Base-by-base conservation (phyloP, 2,329 filamentous ascomycete species). In the Zalaria sp. region DNA sequence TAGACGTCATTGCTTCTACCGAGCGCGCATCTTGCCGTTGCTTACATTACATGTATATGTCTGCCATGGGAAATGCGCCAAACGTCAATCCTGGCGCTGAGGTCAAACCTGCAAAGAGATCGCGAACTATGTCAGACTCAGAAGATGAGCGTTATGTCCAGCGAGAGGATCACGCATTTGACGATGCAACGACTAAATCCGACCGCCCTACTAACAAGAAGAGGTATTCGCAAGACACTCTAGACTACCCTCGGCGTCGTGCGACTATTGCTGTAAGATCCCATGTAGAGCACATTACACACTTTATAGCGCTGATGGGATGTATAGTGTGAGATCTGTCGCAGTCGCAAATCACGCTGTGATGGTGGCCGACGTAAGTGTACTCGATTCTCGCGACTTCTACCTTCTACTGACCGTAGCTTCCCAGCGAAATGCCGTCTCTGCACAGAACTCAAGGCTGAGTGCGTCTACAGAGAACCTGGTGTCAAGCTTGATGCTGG, bases 401-500 rank as follows among this genome's bases (percentile, higher is more conserved):
- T n/a, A 25, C 25, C 2, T 3, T 7, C 7, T 31, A n/a, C 32
- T 25, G 18, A 40, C 7, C 6, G 5, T 11, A 18, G 4, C 5
- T 35, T 9, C 6, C 79, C 84, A 51, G 84, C 84, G 36, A 89
- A 87, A 60, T 91, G 84, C 65, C 82, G 85, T 59, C 76, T 91
- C 31, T 91, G 84, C 62, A 78, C 80, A 6, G 84, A 89, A 57
- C 68, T 89, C 34, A 82, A 83, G 42, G 84, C 83, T 36, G 82
- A 89, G 48, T 91, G 84, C 60, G 73, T 88, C 49, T 91, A 91
- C 59, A 75, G 84, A 48, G 84, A 91, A 57, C 84, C 84, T 5
- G 83, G 83, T 3, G 84, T 89, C 66, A 91, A 91, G 63, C 73
- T 91, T 6, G 84, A 91, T 57, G 83, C 83, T 31, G 84, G 84